Base-by-base conservation (phyloP, 768 basidiomycete species). In the Crassisporium funariophilum region DNA sequence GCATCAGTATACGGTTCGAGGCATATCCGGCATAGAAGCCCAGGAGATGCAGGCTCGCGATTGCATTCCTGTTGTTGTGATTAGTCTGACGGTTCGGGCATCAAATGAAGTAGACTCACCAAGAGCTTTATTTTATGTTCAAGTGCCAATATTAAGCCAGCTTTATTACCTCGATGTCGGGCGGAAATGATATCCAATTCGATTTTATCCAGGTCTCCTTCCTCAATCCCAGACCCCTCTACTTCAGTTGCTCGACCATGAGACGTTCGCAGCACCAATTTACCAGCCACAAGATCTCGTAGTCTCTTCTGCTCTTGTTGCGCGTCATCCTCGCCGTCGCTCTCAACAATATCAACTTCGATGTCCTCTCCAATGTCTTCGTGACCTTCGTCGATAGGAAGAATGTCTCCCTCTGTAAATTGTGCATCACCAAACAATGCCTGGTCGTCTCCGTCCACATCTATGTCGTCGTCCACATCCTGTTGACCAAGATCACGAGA, bases 391-490 rank as follows among this genome's bases (percentile, higher is more conserved):
- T 61, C 55, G 2, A 65, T 61, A 38, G 69, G 70, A 10, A 87
- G 65, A 24, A 91, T 69, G 56, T 91, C 89, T 2, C 73, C 74
- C 62, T 91, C 88, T 8, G 82, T 84, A 61, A 92, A 92, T 58
- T 92, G 90, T 0, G 77, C 73, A 13, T 78, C 77, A 1, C 89
- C 89, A 57, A 81, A 92, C 1, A 75, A 56, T 3, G 60, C 76
- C 44, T 82, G 75, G 58, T 89, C 88, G 45, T 87, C 86, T 2
- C 89, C 88, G 46, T 90, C 89, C 8, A 91, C 71, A 47, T 92
- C 90, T 8, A 91, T 73, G 36, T 90, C 89, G 13, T 86, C 88
- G 22, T 92, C 90, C 2, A 87, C 75, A 48, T 90, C 88, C 49
- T 75, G 68, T 13, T 76, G 71, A n/a, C 73, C 62, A 19, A 67